These are phyloP conservation scores for Eucalyptus pumila DNA, from an alignment of 345 rosid species.

Conservation along the genomic window DNA sequence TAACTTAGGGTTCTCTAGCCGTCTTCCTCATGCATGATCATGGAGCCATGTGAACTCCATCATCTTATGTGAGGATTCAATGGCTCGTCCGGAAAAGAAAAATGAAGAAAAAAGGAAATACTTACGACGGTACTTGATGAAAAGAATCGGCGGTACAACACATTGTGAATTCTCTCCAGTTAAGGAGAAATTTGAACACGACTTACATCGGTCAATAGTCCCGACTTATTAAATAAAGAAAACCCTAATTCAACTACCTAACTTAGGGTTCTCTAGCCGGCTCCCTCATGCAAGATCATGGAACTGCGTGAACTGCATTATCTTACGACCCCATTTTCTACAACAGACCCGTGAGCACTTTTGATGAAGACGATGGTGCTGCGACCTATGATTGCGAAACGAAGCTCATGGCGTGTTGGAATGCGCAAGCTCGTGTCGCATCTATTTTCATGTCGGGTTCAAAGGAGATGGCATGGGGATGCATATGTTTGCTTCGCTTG, in stretches of 20 bases:
- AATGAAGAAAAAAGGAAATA: background rate
- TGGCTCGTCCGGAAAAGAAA: background rate
- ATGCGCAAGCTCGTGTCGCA: background rate
- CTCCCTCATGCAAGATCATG: background rate
- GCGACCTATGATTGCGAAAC: background rate
- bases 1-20: background rate
- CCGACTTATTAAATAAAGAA: background rate
- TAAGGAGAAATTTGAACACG: background rate
- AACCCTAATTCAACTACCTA: background rate
- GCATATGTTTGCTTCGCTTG: background rate
- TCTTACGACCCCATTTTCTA: background rate
- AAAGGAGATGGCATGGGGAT: background rate
- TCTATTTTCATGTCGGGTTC: background rate
- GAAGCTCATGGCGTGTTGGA: background rate
- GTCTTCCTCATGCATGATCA: background rate
- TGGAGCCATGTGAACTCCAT: background rate
- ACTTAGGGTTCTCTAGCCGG: background rate
- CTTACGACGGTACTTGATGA: background rate
- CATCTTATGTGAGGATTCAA: background rate
- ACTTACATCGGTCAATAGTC: background rate
- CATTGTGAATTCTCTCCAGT: background rate
- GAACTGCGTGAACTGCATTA: background rate
- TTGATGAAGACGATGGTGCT: background rate
- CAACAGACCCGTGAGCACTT: background rate
- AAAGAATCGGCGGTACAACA: background rate